phyloP scores from a whole-genome alignment of 2,329 filamentous ascomycete genomes.

The Ploettnerulaceae sp. region DNA sequence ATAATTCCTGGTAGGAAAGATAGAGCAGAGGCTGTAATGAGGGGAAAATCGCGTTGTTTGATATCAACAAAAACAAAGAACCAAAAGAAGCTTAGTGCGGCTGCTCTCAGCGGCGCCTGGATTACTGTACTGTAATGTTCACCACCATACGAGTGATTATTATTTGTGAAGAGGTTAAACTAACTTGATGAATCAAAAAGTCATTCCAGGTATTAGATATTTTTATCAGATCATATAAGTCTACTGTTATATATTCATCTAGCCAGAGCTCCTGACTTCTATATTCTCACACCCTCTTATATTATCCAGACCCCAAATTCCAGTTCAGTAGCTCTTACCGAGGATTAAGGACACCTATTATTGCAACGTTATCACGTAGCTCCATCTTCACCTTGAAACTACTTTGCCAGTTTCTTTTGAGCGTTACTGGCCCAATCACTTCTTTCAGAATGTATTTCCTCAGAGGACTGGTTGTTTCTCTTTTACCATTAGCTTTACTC shows the following conservation, averaged over 20 bases:
- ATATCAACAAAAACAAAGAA: slow-evolving; percentile 4
- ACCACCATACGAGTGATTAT: too few relatives aligned
- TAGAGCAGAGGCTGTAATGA: background rate
- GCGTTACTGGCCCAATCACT: background rate
- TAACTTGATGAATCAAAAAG: too few relatives aligned
- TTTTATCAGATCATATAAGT: too few relatives aligned
- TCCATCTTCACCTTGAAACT: background rate
- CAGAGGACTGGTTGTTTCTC: slow-evolving; percentile 55
- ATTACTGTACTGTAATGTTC: too few relatives aligned
- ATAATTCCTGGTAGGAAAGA: slow-evolving; percentile 4
- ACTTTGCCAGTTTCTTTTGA: background rate
- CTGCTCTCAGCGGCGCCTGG: too few relatives aligned
- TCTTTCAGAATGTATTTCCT: slow-evolving; percentile 62
- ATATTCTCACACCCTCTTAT: too few relatives aligned
- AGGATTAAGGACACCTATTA: slow-evolving; percentile 6
- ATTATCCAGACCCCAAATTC: too few relatives aligned
- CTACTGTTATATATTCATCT: too few relatives aligned
- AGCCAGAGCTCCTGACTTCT: too few relatives aligned
- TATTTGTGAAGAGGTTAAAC: too few relatives aligned
- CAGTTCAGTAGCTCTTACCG: background rate
- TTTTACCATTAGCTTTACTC: slow-evolving; percentile 55
- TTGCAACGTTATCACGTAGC: background rate
- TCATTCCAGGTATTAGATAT: too few relatives aligned
- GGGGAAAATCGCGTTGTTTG: background rate
- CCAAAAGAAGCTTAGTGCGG: too few relatives aligned